Evolutionary conservation across 345 rosid genomes (phyloP).

Genomic region (Nasturtium officinale): DNA sequence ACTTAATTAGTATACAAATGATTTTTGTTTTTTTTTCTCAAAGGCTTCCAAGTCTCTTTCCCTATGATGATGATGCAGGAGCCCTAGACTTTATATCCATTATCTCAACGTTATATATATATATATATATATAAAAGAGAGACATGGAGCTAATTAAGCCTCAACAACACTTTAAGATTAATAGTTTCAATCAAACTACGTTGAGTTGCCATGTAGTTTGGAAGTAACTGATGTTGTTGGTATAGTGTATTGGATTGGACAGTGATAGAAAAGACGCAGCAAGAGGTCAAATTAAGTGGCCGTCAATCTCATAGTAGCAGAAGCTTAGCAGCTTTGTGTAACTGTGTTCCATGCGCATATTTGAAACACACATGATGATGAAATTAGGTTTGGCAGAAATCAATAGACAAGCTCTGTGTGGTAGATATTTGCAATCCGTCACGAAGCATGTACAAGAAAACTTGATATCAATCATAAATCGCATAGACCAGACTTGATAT

Average conservation of each 20-base stretch:
- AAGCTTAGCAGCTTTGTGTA: slow-evolving; percentile 18
- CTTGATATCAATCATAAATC: no score
- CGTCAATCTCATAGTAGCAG: not conserved
- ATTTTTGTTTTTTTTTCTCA: no score
- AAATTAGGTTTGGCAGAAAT: slow-evolving; percentile 7
- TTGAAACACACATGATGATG: not conserved
- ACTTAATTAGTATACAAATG: not conserved
- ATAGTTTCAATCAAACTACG: not conserved
- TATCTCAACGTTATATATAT: not conserved
- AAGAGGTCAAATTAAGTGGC: slow-evolving; percentile 31
- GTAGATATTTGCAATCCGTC: no score
- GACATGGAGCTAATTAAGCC: not conserved
- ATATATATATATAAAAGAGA: no score
- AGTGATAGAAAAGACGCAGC: slow-evolving; percentile 24
- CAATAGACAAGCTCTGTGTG: slow-evolving; percentile 6
- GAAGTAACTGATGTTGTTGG: slow-evolving; percentile 9
- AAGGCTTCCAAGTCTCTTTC: not conserved
- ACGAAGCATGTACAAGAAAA: no score
- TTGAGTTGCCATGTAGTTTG: slow-evolving; percentile 11
- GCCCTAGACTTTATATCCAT: not conserved
- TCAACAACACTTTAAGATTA: not conserved
- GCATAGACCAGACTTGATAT: no score
- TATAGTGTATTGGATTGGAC: slow-evolving; percentile 15
- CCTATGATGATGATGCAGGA: not conserved
- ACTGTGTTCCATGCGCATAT: slow-evolving; percentile 29